phyloP scores from a whole-genome alignment of 345 rosid species.

The Gossypium arboreum region DNA sequence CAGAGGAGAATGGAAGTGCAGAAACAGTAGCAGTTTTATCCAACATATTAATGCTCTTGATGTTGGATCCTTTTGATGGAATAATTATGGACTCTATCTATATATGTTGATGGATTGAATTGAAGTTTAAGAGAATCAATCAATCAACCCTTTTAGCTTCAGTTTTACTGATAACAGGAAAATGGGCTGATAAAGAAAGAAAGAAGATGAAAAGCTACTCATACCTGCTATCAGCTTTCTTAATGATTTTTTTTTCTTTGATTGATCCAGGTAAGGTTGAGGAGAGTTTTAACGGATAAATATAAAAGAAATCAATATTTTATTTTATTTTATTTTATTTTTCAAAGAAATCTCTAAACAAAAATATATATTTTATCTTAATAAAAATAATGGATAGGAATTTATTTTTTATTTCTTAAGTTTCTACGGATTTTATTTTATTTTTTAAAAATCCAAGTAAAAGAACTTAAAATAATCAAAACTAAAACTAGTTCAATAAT shows the following conservation, averaged over 20 bases:
- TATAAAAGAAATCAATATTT: neutral
- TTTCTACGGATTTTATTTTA: no score
- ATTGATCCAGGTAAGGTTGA: slow-evolving; percentile 32
- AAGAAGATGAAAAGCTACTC: slow-evolving; percentile 32
- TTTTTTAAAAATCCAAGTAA: no score
- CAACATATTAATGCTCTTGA: slow-evolving; percentile 23
- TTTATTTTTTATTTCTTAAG: no score
- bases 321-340: no score
- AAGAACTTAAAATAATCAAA: no score
- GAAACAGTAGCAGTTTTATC: slow-evolving; percentile 26
- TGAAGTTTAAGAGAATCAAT: slow-evolving; percentile 7
- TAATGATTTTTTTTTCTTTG: slow-evolving; percentile 20
- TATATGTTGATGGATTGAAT: slow-evolving; percentile 16
- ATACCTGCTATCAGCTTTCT: slow-evolving; percentile 68
- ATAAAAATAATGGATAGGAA: no score
- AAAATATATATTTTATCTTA: no score
- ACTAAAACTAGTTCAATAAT: no score
- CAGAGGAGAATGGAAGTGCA: slow-evolving; percentile 45
- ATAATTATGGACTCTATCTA: neutral
- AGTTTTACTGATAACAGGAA: slow-evolving; percentile 46
- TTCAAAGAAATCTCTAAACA: no score
- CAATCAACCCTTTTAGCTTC: slow-evolving; percentile 21
- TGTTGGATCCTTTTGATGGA: neutral
- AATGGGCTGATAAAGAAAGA: slow-evolving; percentile 17
- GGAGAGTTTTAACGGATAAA: neutral